Base-by-base conservation (phyloP, 805 yeast species). In the Yamadazyma laniorum region DNA sequence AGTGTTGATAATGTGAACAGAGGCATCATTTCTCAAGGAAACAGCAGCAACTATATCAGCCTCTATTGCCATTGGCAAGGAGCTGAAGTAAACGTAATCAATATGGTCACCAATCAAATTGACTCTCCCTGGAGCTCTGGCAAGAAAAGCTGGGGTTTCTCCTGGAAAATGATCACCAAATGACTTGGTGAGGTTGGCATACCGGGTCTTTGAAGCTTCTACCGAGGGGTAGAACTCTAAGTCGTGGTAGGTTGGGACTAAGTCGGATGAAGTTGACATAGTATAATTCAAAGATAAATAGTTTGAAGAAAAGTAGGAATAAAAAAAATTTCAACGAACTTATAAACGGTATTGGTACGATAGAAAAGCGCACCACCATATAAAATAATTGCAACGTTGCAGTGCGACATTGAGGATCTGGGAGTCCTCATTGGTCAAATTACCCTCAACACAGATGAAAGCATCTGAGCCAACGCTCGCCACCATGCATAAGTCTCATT, bases 51-150 rank as follows among this genome's bases (percentile, higher is more conserved):
- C 57, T 37, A 81, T 75, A 49, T 81, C 86, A 15, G 63, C 70
- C 31, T 79, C 82, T 25, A 82, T 76, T 3, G 90, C 88, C 81
- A 82, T 77, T 13, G 89, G 89, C 47, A 82, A 67, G 8, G 79
- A 84, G 5, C 85, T 71, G 54, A 78, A 82, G 50, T 74, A 72
- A 47, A 77, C 74, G 55, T 82, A 82, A 59, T 82, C 89, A 39
- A 82, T 77, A 53, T 82, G 90, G 48, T 82, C 89, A 25, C 90
- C 89, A 39, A 82, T 79, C 42, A 82, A 62, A 55, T 82, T 82
- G 37, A 82, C 89, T 49, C 90, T 64, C 22, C 89, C 89, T n/a
- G 90, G 89, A 12, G 85, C 75, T 35, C 88, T 66, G 16, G 80
- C 63, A 26, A 77, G 58, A 51, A 79, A 72, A 23, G 67, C 71